phyloP scores from a whole-genome alignment of 345 rosid genomes.

The Euphorbia tirucalli region DNA sequence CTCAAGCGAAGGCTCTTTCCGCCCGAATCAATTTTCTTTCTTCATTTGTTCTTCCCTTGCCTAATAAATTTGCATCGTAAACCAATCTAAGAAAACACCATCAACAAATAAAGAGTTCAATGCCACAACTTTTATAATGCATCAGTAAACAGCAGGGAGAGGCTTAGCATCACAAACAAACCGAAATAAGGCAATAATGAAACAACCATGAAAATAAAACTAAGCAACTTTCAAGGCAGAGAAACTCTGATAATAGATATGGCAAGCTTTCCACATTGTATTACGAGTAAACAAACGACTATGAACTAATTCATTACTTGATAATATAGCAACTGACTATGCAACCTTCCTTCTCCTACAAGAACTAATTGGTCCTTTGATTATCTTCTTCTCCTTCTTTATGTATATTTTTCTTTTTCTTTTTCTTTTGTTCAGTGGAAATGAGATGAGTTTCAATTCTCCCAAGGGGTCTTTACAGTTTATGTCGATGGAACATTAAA shows the following conservation, averaged over 20 bases:
- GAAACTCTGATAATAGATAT: neutral
- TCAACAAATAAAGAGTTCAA: no score
- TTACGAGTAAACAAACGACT: neutral
- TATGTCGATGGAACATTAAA: conserved; percentile 55
- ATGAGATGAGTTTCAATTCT: conserved; percentile 1
- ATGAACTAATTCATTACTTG: neutral
- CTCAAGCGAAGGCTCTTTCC: no score
- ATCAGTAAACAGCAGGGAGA: neutral
- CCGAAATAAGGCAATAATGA: no score
- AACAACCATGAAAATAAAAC: neutral
- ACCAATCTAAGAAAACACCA: no score
- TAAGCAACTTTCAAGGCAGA: neutral
- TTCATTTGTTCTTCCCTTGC: no score
- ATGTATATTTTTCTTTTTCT: neutral
- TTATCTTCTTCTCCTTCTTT: conserved; percentile 6
- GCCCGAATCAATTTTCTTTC: no score
- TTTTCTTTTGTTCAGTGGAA: neutral
- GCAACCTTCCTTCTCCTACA: neutral
- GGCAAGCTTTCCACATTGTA: neutral
- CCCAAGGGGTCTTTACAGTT: conserved; percentile 14
- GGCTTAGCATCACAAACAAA: no score
- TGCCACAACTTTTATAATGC: neutral
- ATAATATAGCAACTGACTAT: neutral
- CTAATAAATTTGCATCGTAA: no score
- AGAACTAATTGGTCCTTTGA: neutral